phyloP scores from a whole-genome alignment of 305 asterid species.

The Fraxinus floribunda region DNA sequence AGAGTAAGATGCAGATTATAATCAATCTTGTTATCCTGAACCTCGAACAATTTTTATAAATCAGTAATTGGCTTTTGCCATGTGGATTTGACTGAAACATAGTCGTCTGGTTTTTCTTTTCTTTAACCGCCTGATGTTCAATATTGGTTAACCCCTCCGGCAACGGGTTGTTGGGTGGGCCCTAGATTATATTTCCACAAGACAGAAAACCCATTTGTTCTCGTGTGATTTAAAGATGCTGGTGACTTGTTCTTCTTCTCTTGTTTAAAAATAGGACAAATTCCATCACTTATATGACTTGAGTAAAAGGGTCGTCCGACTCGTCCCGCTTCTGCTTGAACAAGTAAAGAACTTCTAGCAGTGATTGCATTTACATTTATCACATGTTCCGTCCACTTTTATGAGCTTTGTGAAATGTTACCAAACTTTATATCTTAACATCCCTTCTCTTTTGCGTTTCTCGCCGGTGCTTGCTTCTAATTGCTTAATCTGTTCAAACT shows the following conservation, averaged over 20 bases:
- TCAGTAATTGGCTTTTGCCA: background rate
- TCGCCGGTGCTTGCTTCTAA: conserved; percentile 57
- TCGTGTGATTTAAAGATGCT: conserved; percentile 27
- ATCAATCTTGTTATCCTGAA: background rate
- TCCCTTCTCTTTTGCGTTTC: conserved; percentile 67
- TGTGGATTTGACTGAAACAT: background rate
- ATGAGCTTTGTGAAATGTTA: conserved; percentile 68
- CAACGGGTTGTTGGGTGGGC: conserved; percentile 37
- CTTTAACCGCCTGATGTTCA: conserved; percentile 36
- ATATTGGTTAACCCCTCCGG: conserved; percentile 34
- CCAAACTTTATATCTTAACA: conserved; percentile 70
- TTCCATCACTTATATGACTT: conserved; percentile 72
- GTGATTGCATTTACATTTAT: conserved; percentile 73
- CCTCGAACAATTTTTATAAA: background rate
- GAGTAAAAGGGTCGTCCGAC: conserved; percentile 84
- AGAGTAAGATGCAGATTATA: background rate
- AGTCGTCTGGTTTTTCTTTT: conserved; percentile 31
- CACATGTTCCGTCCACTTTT: conserved; percentile 66
- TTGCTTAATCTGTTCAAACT: too few species aligned
- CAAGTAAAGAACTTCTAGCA: conserved; percentile 68
- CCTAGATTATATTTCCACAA: conserved; percentile 56
- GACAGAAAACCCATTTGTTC: conserved; percentile 25
- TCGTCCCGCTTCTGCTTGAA: conserved; percentile 65
- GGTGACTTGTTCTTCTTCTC: conserved; percentile 31
- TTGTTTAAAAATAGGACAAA: conserved; percentile 56